Evolutionary conservation across 2,329 filamentous ascomycete genomes (phyloP), one percentile per base, ranked within the genome.

Genomic region (Penicillium fuscoglaucum): DNA sequence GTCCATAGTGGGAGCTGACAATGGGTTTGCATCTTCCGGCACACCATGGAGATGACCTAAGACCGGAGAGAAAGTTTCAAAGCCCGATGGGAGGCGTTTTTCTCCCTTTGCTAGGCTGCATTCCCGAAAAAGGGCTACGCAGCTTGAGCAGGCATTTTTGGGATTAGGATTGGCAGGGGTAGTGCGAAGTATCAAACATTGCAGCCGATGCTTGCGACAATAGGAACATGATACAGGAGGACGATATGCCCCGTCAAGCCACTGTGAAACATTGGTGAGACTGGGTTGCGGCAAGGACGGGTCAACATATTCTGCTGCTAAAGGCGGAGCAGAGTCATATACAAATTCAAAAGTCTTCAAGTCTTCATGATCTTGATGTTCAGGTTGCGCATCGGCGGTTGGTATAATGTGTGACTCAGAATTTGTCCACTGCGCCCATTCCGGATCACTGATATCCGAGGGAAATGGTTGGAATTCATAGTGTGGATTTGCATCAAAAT

Each of bases 11-110:
- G 24, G 12, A n/a, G 17, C 26, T 21, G 35, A 5, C 13, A 5
- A 51, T n/a, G 28, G 10, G 15, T 55, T 1, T 64, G 67, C 40
- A 56, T 75, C 64, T 70, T 83, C 81, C 19, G 72, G 74, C 5
- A 83, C 73, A 1, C 81, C 81, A 43, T 83, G 80, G 0, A 82
- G 72, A 53, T 79, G 78, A 2, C 80, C 79, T 26, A 82, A 74
- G 10, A 82, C 80, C 0, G 80, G 81, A 10, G 73, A 66, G 0
- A 73, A 64, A 0, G 80, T 82, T 66, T 83, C 81, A 61, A 82
- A 83, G 2, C 72, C 67, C 0, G 75, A 79, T 0, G 79, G 73
- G 2, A 75, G 70, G 9, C 80, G 75, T 61, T 83, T 83, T 39
- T 71, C 72, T 19, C 75, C 72, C 13, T 73, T 76, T 1, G 80